Evolutionary conservation across 2,329 filamentous ascomycete genomes (phyloP), one percentile per base, ranked within the genome.

Genomic region (Colletotrichum tropicicola): DNA sequence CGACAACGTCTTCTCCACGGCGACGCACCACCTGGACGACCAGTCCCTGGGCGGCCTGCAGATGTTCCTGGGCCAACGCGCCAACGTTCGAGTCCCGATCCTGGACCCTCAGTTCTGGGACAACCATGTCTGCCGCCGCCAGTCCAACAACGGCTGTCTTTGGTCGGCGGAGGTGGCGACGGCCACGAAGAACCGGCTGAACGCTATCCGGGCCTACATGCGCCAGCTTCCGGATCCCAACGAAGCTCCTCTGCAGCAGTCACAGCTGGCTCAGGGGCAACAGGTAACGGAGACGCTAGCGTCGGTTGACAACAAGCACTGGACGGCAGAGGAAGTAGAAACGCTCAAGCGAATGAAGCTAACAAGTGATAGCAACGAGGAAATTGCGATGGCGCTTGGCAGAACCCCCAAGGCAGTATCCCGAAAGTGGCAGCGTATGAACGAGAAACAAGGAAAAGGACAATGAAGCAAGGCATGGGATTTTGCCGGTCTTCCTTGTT

Each of bases 21-120:
- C 23, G 30, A 37, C 41, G 15, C n/a, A 21, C 17, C 6, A 44
- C n/a, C 13, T 48, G 3, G 23, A 41, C 6, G 4, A 30, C 17
- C 21, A 54, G 5, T n/a, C 19, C 1, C 6, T 47, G 10, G 41
- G 51, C 21, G 39, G 21, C 2, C 17, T 60, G 10, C 41, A 48
- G 23, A 15, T 23, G 6, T 55, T 49, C 23, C 35, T 59, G 23
- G 23, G 15, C n/a, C 52, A 64, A 27, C 10, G 67, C 67, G 55
- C 57, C 66, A 19, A 57, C 66, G 4, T 37, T 59, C 25, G 66
- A 59, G 19, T 66, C 30, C 7, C 68, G 53, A 43, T 69, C 63
- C 58, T 59, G 62, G 28, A 39, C 37, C 32, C 28, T 51, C 4
- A 70, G 57, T 8, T 60, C 61, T 10, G 57, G 51, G 12, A 19